A percentile compares a stretch with the other conserved stretches of the same genome.
Conservation (phyloP, 768 basidiomycete genomes). For the Termitomyces sp. region DNA sequence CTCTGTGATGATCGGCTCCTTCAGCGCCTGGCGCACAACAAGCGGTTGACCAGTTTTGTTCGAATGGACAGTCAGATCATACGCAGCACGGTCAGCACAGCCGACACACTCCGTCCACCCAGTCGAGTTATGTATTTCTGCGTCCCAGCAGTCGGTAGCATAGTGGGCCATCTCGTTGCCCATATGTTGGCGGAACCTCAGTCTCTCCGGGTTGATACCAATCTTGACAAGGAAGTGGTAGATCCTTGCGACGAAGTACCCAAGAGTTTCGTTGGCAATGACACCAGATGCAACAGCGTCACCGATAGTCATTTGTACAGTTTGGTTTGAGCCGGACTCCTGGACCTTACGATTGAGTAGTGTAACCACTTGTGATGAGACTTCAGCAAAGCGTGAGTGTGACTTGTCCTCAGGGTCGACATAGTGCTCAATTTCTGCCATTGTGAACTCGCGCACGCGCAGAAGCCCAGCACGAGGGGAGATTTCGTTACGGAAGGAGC, state of each 20-base stretch:
- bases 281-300: slow-evolving; percentile 84
- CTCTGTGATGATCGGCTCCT: slow-evolving; percentile 81
- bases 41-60: slow-evolving; percentile 79
- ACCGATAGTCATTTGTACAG: slow-evolving; percentile 69
- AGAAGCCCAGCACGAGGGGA: slow-evolving; percentile 94
- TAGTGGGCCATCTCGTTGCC: slow-evolving; percentile 99
- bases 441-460: slow-evolving; percentile 97
- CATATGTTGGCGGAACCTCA: slow-evolving; percentile 99
- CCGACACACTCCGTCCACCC: slow-evolving; percentile 99
- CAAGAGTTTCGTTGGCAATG: slow-evolving; percentile 95
- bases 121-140: slow-evolving; percentile 87
- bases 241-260: slow-evolving; percentile 94
- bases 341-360: slow-evolving; percentile 87
- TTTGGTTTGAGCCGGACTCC: slow-evolving; percentile 59
- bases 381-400: slow-evolving; percentile 80
- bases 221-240: slow-evolving; percentile 86
- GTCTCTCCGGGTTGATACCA: slow-evolving; percentile 76
- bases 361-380: slow-evolving; percentile 66
- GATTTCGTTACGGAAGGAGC: slow-evolving; percentile 97
- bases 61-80: slow-evolving; percentile 89
- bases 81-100: slow-evolving; percentile 96
- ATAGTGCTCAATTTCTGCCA: slow-evolving; percentile 99
- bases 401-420: slow-evolving; percentile 93
- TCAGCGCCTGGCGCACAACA: slow-evolving; percentile 80
- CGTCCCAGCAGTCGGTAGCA: slow-evolving; percentile 99